phyloP scores from a whole-genome alignment of 768 basidiomycete species.

The Xanthoconium stramineum region DNA sequence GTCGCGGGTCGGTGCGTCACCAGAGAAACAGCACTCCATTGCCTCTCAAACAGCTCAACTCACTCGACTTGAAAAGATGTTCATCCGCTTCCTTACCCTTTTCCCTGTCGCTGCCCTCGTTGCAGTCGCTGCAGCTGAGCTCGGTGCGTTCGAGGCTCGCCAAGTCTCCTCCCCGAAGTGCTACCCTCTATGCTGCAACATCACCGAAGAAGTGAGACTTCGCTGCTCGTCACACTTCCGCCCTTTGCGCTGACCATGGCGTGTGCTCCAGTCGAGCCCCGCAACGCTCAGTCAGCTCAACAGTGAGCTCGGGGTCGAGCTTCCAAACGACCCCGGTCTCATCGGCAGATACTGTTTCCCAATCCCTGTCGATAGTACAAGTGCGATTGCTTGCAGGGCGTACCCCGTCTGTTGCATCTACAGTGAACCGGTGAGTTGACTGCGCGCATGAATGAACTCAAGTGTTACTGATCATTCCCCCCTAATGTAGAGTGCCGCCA shows the following conservation, averaged over 20 bases:
- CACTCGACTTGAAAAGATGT: conserved; percentile 3
- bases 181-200: conserved; percentile 6
- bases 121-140: background rate
- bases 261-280: background rate
- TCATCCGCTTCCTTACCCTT: background rate
- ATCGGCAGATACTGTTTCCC: conserved; percentile 6
- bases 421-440: conserved; percentile 3
- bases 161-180: no score
- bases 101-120: conserved; percentile 11
- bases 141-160: no score
- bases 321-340: background rate
- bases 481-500: background rate
- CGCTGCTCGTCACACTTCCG: background rate
- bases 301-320: background rate
- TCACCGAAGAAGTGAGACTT: background rate
- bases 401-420: conserved; percentile 14
- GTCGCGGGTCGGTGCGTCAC: background rate
- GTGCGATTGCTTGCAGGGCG: conserved; percentile 1
- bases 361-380: background rate
- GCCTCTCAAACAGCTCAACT: background rate
- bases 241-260: background rate
- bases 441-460: background rate
- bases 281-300: background rate
- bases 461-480: background rate
- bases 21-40: background rate